Percentiles rank a stretch among this genome's conserved stretches.
These are phyloP conservation scores for Citrus trifoliata DNA, from an alignment of 345 rosid species.

Conservation along the genomic window DNA sequence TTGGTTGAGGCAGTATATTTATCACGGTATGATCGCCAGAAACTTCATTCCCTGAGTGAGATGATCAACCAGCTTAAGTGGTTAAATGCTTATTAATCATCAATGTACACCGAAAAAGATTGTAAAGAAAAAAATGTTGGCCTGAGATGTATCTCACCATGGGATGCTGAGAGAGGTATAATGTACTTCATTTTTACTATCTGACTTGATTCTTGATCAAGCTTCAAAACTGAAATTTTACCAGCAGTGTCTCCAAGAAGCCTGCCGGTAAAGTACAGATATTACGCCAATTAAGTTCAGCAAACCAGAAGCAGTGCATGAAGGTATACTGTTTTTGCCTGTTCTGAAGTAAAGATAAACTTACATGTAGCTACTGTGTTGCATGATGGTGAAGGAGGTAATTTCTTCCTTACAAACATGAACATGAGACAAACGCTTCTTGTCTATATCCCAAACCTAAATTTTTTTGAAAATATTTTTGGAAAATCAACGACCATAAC, in stretches of 20 bases:
- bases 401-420: conserved; percentile 53
- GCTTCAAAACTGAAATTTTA: conserved; percentile 62
- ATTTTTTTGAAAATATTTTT: background rate
- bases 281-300: conserved; percentile 1
- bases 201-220: conserved; percentile 44
- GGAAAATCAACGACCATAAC: conserved; percentile 7
- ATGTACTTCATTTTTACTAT: conserved; percentile 55
- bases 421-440: conserved; percentile 50
- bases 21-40: conserved; percentile 53
- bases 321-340: background rate
- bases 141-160: conserved; percentile 40
- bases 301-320: conserved; percentile 3
- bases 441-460: conserved; percentile 90
- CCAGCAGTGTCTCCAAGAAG: conserved; percentile 80
- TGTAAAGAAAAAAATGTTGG: background rate
- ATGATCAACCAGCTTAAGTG: background rate
- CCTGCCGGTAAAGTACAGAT: conserved; percentile 34
- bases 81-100: background rate
- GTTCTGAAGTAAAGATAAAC: conserved; percentile 18
- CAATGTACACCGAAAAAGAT: background rate
- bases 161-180: conserved; percentile 70
- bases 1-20: conserved; percentile 63
- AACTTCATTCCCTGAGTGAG: conserved; percentile 51
- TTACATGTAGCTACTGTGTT: conserved; percentile 64
- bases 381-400: conserved; percentile 64